Evolutionary conservation across 108 stramenopile genomes (phyloP).

Genomic region (Nitzschia palea): DNA sequence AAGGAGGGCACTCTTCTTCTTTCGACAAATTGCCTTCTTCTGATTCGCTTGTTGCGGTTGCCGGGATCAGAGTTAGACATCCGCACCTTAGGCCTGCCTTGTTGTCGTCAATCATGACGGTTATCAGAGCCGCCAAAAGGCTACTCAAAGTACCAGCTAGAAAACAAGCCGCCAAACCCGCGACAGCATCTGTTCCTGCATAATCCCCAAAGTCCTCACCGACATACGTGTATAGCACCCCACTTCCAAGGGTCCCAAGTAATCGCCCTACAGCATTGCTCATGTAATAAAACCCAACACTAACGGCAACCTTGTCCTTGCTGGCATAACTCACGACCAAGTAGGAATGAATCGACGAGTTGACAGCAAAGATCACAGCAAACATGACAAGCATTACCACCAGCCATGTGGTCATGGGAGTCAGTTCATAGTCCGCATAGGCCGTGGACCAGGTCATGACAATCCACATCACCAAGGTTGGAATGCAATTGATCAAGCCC

Average conservation of each 20-base stretch:
- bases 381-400: constrained; percentile 73
- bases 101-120: constrained; percentile 73
- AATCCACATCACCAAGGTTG: constrained; percentile 61
- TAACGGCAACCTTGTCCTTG: constrained; percentile 87
- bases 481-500: constrained; percentile 79
- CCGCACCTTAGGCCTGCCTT: constrained; percentile 77
- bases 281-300: constrained; percentile 96
- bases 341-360: constrained; percentile 92
- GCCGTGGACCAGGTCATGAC: constrained; percentile 51
- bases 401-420: constrained; percentile 67
- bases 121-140: constrained; percentile 73
- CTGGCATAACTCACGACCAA: constrained; percentile 92
- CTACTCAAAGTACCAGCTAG: constrained; percentile 81
- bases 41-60: too few species aligned
- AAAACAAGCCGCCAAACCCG: constrained; percentile 80
- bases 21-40: too few species aligned
- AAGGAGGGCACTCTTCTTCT: too few species aligned
- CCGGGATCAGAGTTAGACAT: constrained; percentile 40
- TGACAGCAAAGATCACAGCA: constrained; percentile 92
- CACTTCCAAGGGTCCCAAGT: constrained; percentile 88
- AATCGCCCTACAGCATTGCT: constrained; percentile 93
- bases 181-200: constrained; percentile 67
- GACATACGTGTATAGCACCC: constrained; percentile 86
- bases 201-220: constrained; percentile 66
- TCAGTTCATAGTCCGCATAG: constrained; percentile 58